Percentiles rank a stretch among this genome's conserved stretches.
Evolutionary conservation across 2,329 filamentous ascomycete genomes (phyloP).

Genomic region (Fusarium sp.): DNA sequence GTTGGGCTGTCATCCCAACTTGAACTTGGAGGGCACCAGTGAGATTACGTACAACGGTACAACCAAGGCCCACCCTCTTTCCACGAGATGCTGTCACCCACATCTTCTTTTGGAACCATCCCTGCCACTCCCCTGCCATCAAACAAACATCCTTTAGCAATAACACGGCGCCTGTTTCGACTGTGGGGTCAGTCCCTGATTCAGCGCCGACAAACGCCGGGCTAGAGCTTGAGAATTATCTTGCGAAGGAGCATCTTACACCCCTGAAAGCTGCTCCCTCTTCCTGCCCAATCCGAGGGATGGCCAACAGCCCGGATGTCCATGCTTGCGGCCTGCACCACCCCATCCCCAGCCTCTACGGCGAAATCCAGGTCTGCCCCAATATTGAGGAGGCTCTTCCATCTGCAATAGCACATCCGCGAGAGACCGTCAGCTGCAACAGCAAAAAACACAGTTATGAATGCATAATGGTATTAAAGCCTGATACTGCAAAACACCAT

Average conservation of each 20-base stretch:
- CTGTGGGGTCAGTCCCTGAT: neutral
- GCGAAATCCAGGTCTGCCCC: neutral
- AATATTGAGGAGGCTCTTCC: neutral
- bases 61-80: neutral
- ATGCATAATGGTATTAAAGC: neutral
- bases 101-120: neutral
- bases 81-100: neutral
- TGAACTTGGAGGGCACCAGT: neutral
- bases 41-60: neutral
- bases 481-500: no score
- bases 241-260: neutral
- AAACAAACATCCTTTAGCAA: neutral
- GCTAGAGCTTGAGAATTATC: neutral
- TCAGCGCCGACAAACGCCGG: neutral
- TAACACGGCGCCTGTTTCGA: neutral
- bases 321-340: neutral
- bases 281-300: neutral
- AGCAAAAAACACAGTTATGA: neutral
- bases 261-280: neutral
- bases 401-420: neutral
- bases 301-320: neutral
- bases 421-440: neutral
- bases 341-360: neutral
- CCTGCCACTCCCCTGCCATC: neutral
- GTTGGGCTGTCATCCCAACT: no score